These are phyloP conservation scores for Suillus decipiens DNA, from an alignment of 768 basidiomycete genomes.

Conservation along the genomic window DNA sequence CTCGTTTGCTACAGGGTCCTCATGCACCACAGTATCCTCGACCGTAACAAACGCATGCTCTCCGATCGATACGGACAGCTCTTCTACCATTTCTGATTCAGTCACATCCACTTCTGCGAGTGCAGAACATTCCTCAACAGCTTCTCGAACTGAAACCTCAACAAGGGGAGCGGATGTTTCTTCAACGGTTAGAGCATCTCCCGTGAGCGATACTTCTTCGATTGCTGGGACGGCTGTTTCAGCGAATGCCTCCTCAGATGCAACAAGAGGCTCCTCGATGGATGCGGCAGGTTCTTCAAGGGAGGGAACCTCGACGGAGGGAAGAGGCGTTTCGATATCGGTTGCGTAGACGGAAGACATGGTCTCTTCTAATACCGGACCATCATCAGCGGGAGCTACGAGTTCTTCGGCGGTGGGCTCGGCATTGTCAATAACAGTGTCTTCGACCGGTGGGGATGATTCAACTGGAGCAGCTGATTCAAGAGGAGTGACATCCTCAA, in stretches of 20 bases:
- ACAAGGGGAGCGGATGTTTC: neutral
- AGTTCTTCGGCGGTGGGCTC: neutral
- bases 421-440: neutral
- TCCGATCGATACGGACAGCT: neutral
- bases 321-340: neutral
- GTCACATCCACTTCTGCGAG: neutral
- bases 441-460: neutral
- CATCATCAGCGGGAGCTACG: neutral
- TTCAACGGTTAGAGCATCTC: neutral
- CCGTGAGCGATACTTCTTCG: neutral
- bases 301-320: no score
- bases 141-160: conserved; percentile 2
- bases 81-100: neutral
- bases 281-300: no score
- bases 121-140: neutral
- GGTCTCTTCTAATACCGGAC: neutral
- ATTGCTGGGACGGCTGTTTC: neutral
- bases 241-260: neutral
- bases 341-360: neutral
- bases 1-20: conserved; percentile 13
- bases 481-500: neutral
- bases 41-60: neutral
- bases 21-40: conserved; percentile 1
- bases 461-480: neutral
- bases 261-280: conserved; percentile 5